phyloP scores from a whole-genome alignment of 1,139 yeast genomes.

The Yamadazyma dushanensis region DNA sequence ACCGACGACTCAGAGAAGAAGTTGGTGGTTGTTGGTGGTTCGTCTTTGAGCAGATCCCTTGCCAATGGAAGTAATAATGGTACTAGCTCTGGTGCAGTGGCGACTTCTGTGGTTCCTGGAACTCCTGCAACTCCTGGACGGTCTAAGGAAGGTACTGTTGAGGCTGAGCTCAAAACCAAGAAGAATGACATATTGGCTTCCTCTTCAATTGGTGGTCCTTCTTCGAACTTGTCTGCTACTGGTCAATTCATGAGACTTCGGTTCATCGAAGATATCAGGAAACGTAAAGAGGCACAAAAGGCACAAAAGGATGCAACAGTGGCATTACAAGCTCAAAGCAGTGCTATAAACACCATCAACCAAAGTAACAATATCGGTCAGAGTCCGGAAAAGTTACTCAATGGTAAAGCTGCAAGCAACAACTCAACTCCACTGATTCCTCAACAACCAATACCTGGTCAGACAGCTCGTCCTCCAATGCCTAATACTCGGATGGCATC shows the following conservation, averaged over 20 bases:
- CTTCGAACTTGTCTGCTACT: constrained; percentile 23
- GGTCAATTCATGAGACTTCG: constrained; percentile 51
- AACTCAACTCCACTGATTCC: constrained; percentile 9
- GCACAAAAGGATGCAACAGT: constrained; percentile 42
- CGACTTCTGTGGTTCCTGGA: constrained; percentile 8
- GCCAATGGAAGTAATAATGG: constrained; percentile 1
- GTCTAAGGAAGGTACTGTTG: constrained; percentile 21
- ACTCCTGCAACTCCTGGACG: constrained; percentile 23
- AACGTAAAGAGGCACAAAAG: constrained; percentile 45
- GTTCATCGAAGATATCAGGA: constrained; percentile 48
- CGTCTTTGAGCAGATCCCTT: constrained; percentile 15
- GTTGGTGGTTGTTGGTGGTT: constrained; percentile 42
- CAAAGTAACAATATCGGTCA: constrained; percentile 22
- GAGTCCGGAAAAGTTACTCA: constrained; percentile 17
- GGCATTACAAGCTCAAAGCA: constrained; percentile 26
- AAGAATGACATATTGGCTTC: constrained; percentile 24
- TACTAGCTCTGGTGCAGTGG: constrained; percentile 7
- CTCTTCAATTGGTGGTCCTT: constrained; percentile 17
- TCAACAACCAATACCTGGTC: constrained; percentile 5
- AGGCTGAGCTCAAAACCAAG: constrained; percentile 24
- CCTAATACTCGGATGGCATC: neutral
- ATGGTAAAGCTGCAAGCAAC: constrained; percentile 4
- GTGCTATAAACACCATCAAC: constrained; percentile 45
- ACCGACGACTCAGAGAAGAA: constrained; percentile 42
- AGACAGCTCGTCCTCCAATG: neutral